phyloP scores from a whole-genome alignment of 108 stramenopile species.

The Nitzschia putrida region DNA sequence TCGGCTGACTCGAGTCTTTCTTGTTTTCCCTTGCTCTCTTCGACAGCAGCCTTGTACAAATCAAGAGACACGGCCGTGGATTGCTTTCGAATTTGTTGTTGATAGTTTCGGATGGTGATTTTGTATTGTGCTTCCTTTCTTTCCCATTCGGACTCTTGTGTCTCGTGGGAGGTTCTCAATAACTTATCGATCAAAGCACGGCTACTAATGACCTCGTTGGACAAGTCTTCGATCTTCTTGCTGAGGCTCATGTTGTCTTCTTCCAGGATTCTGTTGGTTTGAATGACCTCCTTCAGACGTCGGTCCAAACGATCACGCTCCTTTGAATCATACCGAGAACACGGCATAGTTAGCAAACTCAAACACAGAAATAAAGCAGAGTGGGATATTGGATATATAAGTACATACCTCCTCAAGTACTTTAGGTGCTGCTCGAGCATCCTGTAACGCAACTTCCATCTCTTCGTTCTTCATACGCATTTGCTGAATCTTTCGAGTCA shows the following conservation, averaged over 20 bases:
- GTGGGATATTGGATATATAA: not conserved
- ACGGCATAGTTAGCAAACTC: not conserved
- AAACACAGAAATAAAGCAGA: not conserved
- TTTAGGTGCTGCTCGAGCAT: slow-evolving; percentile 7
- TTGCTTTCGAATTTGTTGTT: slow-evolving; percentile 39
- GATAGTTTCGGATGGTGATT: slow-evolving; percentile 30
- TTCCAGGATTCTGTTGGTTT: slow-evolving; percentile 17
- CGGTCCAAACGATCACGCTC: slow-evolving; percentile 22
- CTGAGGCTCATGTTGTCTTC: slow-evolving; percentile 31
- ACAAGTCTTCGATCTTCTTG: slow-evolving; percentile 31
- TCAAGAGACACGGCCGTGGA: slow-evolving; percentile 28
- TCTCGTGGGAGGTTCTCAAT: slow-evolving; percentile 32
- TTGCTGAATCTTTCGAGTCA: slow-evolving; percentile 14
- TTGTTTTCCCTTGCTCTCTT: slow-evolving; percentile 21
- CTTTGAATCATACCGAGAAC: not conserved
- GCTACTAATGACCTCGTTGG: slow-evolving; percentile 33
- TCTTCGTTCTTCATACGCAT: slow-evolving; percentile 27
- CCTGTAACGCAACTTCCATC: slow-evolving; percentile 2
- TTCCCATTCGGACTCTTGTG: slow-evolving; percentile 39
- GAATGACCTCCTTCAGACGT: slow-evolving; percentile 14
- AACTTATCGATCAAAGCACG: slow-evolving; percentile 40
- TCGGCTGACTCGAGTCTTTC: slow-evolving; percentile 16
- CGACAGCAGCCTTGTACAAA: slow-evolving; percentile 30
- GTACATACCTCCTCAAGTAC: slow-evolving; percentile 1
- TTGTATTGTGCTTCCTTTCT: slow-evolving; percentile 38